A percentile compares a stretch with the other conserved stretches of the same genome.
phyloP scores from a whole-genome alignment of 1,139 yeast species.

The Yamadazyma epiphylla region DNA sequence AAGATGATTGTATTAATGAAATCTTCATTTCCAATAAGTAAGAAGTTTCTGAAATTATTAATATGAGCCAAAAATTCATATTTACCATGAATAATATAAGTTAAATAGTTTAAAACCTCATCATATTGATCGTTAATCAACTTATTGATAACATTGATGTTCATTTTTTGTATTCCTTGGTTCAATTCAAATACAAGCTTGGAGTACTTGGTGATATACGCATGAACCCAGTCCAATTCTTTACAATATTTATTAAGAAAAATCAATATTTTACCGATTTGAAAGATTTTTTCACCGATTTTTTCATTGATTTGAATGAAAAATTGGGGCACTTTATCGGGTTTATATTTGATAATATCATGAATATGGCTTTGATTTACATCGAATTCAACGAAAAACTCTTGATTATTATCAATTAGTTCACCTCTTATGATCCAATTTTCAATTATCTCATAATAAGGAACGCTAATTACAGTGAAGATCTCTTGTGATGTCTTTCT shows the following conservation, averaged over 20 bases:
- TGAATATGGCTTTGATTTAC: slow-evolving; percentile 26
- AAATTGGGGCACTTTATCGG: slow-evolving; percentile 57
- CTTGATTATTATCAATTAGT: slow-evolving; percentile 52
- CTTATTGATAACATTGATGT: slow-evolving; percentile 20
- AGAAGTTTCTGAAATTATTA: slow-evolving; percentile 57
- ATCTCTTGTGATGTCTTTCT: slow-evolving; percentile 39
- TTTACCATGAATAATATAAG: slow-evolving; percentile 46
- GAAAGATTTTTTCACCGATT: slow-evolving; percentile 55
- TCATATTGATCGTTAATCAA: slow-evolving; percentile 50
- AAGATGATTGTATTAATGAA: slow-evolving; percentile 64
- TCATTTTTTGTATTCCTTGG: slow-evolving; percentile 31
- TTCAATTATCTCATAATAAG: slow-evolving; percentile 60
- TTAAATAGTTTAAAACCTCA: slow-evolving; percentile 55
- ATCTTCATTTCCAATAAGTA: slow-evolving; percentile 74
- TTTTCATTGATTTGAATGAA: slow-evolving; percentile 32
- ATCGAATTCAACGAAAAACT: slow-evolving; percentile 60
- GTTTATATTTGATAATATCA: slow-evolving; percentile 30
- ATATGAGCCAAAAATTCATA: slow-evolving; percentile 52
- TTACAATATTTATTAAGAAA: slow-evolving; percentile 63
- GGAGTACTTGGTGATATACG: slow-evolving; percentile 36
- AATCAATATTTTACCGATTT: slow-evolving; percentile 74
- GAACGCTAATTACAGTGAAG: slow-evolving; percentile 47
- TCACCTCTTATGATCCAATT: slow-evolving; percentile 74
- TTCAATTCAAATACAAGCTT: slow-evolving; percentile 22
- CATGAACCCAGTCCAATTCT: slow-evolving; percentile 38